These are phyloP conservation scores for Trifolium dubium DNA, from an alignment of 306 rosid species.

Conservation along the genomic window DNA sequence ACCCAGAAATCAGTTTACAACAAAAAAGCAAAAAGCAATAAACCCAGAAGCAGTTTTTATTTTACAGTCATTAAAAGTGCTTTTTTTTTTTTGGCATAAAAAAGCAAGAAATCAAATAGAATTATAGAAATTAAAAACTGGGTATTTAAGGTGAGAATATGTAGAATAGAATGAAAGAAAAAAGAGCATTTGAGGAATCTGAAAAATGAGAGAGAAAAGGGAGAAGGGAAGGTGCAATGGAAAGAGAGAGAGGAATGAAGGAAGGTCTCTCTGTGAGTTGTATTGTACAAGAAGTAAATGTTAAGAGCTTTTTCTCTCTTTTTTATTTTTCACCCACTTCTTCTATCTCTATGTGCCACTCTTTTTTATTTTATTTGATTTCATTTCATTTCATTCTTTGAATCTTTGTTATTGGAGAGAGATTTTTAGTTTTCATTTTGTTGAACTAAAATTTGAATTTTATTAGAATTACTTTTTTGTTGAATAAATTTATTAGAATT, in stretches of 20 bases:
- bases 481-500: no score
- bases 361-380: background rate
- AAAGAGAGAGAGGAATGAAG: slow-evolving; percentile 55
- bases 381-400: slow-evolving; percentile 14
- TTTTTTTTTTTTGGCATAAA: slow-evolving; percentile 38
- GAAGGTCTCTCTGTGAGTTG: slow-evolving; percentile 61
- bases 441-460: background rate
- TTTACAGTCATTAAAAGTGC: slow-evolving; percentile 53
- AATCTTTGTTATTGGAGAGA: slow-evolving; percentile 44
- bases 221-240: slow-evolving; percentile 74
- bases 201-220: slow-evolving; percentile 76
- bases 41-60: slow-evolving; percentile 63
- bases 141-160: slow-evolving; percentile 54
- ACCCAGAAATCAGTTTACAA: slow-evolving; percentile 64
- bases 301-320: slow-evolving; percentile 50
- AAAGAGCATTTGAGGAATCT: slow-evolving; percentile 83
- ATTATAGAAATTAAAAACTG: slow-evolving; percentile 57
- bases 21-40: slow-evolving; percentile 56
- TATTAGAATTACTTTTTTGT: no score
- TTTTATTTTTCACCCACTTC: slow-evolving; percentile 25
- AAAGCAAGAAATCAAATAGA: slow-evolving; percentile 58
- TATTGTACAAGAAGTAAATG: slow-evolving; percentile 79
- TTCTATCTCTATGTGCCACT: background rate
- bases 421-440: slow-evolving; percentile 37
- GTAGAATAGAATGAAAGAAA: slow-evolving; percentile 73